Percentiles rank a stretch among this genome's conserved stretches.
Conservation (phyloP, 306 rosid genomes). For the Casuarina glauca region DNA sequence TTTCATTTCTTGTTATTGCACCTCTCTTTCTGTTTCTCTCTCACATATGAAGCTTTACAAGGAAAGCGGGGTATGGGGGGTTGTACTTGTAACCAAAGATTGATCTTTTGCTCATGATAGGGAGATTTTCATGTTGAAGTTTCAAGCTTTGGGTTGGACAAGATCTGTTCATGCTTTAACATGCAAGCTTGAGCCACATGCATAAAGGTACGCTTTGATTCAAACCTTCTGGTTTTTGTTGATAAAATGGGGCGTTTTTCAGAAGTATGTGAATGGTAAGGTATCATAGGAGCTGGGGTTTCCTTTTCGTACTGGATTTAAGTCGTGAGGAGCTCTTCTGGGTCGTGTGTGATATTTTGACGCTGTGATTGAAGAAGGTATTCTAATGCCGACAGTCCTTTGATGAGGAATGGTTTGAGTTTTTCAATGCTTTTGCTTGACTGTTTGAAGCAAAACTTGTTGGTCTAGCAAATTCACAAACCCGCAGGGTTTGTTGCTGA, state of each 20-base stretch:
- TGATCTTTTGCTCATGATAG: conserved; percentile 24
- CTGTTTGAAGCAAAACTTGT: conserved; percentile 16
- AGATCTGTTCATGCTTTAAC: conserved; percentile 47
- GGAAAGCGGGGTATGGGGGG: conserved; percentile 47
- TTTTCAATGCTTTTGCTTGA: conserved; percentile 17
- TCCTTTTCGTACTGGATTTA: conserved; percentile 22
- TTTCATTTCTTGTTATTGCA: conserved; percentile 20
- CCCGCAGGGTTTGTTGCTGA: conserved; percentile 25
- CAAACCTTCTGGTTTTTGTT: conserved; percentile 27
- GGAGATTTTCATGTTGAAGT: conserved; percentile 34
- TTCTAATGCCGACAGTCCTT: conserved; percentile 20
- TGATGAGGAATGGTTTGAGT: conserved; percentile 24
- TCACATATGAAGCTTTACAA: conserved; percentile 55
- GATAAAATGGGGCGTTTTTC: conserved; percentile 7
- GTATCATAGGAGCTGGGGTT: conserved; percentile 30
- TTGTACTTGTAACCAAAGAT: conserved; percentile 31
- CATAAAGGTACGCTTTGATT: conserved; percentile 46
- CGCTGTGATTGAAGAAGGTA: conserved; percentile 15
- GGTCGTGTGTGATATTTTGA: conserved; percentile 30
- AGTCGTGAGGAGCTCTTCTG: conserved; percentile 28
- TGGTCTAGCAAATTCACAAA: conserved; percentile 18
- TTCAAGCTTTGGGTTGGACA: conserved; percentile 42
- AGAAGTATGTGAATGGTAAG: conserved; percentile 22
- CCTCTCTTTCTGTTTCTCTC: conserved; percentile 32
- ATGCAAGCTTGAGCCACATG: conserved; percentile 46